Evolutionary conservation across 306 rosid species (phyloP).

Genomic region (Betula pendula): DNA sequence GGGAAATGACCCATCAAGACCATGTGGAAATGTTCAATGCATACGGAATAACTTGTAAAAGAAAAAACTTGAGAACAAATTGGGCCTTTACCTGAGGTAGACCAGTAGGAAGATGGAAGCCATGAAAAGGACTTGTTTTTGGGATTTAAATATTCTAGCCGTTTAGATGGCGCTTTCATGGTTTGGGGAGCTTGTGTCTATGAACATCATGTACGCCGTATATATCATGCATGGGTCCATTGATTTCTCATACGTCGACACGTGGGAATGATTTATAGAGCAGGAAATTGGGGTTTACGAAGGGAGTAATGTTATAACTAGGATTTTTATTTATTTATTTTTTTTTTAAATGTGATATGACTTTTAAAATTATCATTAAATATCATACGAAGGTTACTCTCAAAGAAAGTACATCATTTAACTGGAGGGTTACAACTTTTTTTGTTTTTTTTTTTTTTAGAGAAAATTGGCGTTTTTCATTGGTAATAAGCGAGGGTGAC

Average conservation of each 20-base stretch:
- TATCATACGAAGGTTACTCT: too few relatives aligned
- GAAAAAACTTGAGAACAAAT: conserved; percentile 20
- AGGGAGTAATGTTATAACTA: too few relatives aligned
- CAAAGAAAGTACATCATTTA: too few relatives aligned
- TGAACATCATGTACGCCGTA: background rate
- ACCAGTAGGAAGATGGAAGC: conserved; percentile 37
- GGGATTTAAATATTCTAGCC: conserved; percentile 36
- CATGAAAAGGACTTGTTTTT: conserved; percentile 43
- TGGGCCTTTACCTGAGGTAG: conserved; percentile 23
- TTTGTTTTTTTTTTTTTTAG: too few relatives aligned
- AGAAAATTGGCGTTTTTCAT: too few relatives aligned
- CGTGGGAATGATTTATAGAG: background rate
- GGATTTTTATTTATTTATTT: too few relatives aligned
- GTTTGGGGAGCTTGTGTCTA: background rate
- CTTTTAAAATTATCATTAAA: too few relatives aligned
- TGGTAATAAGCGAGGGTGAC: too few relatives aligned
- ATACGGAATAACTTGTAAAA: background rate
- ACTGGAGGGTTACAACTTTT: too few relatives aligned
- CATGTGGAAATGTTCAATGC: conserved; percentile 11
- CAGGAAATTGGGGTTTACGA: too few relatives aligned
- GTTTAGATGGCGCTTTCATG: conserved; percentile 51
- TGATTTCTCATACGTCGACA: too few relatives aligned
- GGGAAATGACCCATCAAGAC: background rate
- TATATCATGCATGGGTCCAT: background rate
- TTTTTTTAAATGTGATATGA: too few relatives aligned